phyloP scores from a whole-genome alignment of 148 eudicot species.

The Polygonum aviculare region DNA sequence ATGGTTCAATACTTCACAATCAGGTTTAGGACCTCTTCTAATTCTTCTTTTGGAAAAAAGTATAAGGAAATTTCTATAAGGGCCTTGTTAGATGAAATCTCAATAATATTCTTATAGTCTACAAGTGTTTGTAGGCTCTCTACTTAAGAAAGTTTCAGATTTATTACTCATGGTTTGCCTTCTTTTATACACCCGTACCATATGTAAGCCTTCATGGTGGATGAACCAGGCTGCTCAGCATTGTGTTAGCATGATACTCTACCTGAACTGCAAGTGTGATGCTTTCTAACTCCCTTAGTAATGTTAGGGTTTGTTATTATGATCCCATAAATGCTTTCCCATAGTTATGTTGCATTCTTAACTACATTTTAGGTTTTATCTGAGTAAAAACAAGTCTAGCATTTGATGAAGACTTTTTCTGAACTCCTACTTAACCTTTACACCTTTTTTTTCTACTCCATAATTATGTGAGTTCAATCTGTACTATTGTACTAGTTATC shows the following conservation, averaged over 20 bases:
- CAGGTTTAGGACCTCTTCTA: conserved; percentile 37
- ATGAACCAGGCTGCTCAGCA: not conserved
- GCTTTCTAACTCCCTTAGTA: not conserved
- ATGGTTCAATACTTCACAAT: conserved; percentile 92
- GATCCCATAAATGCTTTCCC: not conserved
- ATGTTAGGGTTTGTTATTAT: not conserved
- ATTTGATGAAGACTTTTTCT: not conserved
- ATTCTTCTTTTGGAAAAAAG: conserved; percentile 23
- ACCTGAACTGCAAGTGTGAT: not conserved
- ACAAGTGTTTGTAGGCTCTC: not conserved
- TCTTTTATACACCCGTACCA: not conserved
- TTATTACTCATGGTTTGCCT: not conserved
- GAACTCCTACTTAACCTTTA: not conserved
- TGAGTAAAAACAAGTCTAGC: not conserved
- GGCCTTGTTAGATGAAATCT: not conserved
- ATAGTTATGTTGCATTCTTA: not conserved
- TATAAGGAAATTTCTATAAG: not conserved
- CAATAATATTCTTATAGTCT: not conserved
- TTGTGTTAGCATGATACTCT: not conserved
- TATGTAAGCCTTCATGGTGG: not conserved
- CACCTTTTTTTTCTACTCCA: not conserved
- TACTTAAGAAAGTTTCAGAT: not conserved
- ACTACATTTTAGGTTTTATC: not conserved
- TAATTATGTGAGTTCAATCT: not conserved
- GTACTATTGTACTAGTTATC: not conserved